Evolutionary conservation across 2,329 filamentous ascomycete species (phyloP).

Genomic region (Lasiodiplodia theobromae): DNA sequence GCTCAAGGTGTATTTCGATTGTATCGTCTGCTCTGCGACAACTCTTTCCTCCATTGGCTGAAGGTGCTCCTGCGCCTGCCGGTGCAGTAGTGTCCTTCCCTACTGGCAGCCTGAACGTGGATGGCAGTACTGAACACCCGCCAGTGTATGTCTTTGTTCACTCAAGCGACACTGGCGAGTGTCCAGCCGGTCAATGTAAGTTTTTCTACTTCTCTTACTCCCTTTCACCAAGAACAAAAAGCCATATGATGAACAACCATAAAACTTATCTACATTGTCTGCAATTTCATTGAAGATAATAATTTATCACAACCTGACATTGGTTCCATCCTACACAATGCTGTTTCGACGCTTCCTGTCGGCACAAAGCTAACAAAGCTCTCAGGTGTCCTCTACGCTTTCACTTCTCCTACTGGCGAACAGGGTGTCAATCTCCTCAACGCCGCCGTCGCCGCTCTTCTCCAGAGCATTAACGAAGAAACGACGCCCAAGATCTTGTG

Average conservation of each 20-base stretch:
- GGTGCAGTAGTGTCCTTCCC: slow-evolving; percentile 75
- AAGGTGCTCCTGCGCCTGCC: slow-evolving; percentile 78
- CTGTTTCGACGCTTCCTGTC: slow-evolving; percentile 33
- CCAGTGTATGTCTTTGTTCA: slow-evolving; percentile 73
- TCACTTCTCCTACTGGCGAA: slow-evolving; percentile 49
- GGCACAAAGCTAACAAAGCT: slow-evolving; percentile 32
- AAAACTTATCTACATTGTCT: slow-evolving; percentile 99
- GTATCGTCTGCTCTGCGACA: slow-evolving; percentile 69
- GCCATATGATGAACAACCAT: slow-evolving; percentile 81
- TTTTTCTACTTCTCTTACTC: slow-evolving; percentile 41
- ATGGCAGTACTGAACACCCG: slow-evolving; percentile 40
- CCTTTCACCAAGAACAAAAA: slow-evolving; percentile 29
- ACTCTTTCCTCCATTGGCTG: slow-evolving; percentile 74
- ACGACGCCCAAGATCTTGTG: slow-evolving; percentile 55
- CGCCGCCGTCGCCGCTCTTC: slow-evolving; percentile 52
- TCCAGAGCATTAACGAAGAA: slow-evolving; percentile 47
- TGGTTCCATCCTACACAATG: slow-evolving; percentile 40
- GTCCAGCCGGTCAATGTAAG: slow-evolving; percentile 89
- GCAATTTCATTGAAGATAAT: slow-evolving; percentile 86
- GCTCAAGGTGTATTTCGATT: slow-evolving; percentile 62
- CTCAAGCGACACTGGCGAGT: slow-evolving; percentile 92
- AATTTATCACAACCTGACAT: slow-evolving; percentile 89
- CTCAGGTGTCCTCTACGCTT: slow-evolving; percentile 66
- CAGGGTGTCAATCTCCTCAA: slow-evolving; percentile 46
- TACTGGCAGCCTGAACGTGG: slow-evolving; percentile 58